These are phyloP conservation scores for Poronia punctata DNA, from an alignment of 495 filamentous ascomycete species.

Conservation along the genomic window DNA sequence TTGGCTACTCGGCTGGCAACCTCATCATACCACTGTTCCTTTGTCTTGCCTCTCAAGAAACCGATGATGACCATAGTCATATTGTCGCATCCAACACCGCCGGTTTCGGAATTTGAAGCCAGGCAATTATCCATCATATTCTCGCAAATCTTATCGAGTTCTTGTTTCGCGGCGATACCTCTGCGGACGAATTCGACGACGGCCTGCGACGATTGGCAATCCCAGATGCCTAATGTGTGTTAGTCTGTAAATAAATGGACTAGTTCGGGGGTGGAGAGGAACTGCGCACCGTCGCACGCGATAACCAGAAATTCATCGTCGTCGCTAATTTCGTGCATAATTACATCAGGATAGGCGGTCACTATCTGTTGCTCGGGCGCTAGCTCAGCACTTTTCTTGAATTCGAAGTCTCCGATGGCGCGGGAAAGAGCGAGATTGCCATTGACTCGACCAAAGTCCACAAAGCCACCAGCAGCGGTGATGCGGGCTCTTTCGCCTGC, in stretches of 20 bases:
- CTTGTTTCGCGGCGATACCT: conserved; percentile 92
- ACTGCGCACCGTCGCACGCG: conserved; percentile 79
- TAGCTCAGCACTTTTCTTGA: conserved; percentile 97
- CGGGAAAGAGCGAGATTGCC: conserved; percentile 96
- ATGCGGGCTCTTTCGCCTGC: conserved; percentile 94
- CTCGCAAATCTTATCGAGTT: conserved; percentile 87
- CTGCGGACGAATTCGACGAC: conserved; percentile 95
- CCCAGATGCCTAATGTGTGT: conserved; percentile 79
- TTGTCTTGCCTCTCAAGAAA: conserved; percentile 80
- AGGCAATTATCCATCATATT: conserved; percentile 99
- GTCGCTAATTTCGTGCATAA: conserved; percentile 76
- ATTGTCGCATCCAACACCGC: conserved; percentile 97
- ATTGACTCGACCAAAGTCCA: conserved; percentile 97
- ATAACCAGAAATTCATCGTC: conserved; percentile 97
- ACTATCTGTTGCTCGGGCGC: conserved; percentile 97
- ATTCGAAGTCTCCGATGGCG: conserved; percentile 98
- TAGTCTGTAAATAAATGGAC: conserved; percentile 18
- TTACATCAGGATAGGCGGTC: conserved; percentile 91
- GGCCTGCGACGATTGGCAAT: conserved; percentile 96
- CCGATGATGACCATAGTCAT: conserved; percentile 96
- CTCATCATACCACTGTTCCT: conserved; percentile 96
- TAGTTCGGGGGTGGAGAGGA: neutral
- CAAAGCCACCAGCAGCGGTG: conserved; percentile 90
- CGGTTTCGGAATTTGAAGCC: conserved; percentile 93
- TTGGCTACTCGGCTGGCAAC: conserved; percentile 90